Percentiles rank a stretch among this genome's conserved stretches.
phyloP scores from a whole-genome alignment of 163 green algal species.

The Prototheca wickerhamii region DNA sequence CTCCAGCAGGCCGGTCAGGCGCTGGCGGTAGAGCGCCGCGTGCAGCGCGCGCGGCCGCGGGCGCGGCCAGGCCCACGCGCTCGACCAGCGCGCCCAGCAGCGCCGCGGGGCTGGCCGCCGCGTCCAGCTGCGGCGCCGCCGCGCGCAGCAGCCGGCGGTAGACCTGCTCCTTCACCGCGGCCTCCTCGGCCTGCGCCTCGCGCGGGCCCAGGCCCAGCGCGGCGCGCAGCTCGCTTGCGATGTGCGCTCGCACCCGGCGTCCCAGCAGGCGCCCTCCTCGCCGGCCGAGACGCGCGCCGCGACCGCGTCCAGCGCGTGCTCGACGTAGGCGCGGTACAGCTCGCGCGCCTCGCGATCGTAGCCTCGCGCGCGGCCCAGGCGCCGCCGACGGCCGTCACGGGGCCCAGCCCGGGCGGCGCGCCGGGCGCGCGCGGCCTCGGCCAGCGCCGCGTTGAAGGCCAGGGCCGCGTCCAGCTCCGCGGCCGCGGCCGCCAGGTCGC shows the following conservation, averaged over 20 bases:
- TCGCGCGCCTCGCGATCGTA: conserved; percentile 46
- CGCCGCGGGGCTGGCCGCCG: conserved; percentile 67
- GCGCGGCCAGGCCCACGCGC: conserved; percentile 41
- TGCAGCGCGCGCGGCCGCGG: conserved; percentile 76
- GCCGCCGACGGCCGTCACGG: conserved; percentile 50
- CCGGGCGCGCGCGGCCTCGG: conserved; percentile 15
- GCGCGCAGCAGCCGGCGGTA: conserved; percentile 49
- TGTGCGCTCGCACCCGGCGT: conserved; percentile 29
- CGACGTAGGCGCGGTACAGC: conserved; percentile 24
- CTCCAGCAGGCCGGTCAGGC: conserved; percentile 53
- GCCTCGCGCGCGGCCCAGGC: conserved; percentile 31
- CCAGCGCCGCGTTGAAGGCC: conserved; percentile 61
- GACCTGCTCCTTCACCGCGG: conserved; percentile 46
- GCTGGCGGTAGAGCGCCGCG: conserved; percentile 65
- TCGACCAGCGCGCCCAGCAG: conserved; percentile 79
- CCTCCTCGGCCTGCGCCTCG: conserved; percentile 54
- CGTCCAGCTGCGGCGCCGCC: conserved; percentile 65
- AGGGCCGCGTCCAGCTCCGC: conserved; percentile 24
- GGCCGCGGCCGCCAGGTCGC: conserved; percentile 34
- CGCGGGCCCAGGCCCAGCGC: conserved; percentile 69
- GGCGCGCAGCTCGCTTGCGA: conserved; percentile 53
- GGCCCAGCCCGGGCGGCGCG: conserved; percentile 55
- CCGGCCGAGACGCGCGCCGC: too few species aligned
- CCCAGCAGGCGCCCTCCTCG: not conserved
- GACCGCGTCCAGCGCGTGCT: not conserved